Base-by-base conservation (phyloP, 352 stramenopile genomes). In the Phytophthora europaea region DNA sequence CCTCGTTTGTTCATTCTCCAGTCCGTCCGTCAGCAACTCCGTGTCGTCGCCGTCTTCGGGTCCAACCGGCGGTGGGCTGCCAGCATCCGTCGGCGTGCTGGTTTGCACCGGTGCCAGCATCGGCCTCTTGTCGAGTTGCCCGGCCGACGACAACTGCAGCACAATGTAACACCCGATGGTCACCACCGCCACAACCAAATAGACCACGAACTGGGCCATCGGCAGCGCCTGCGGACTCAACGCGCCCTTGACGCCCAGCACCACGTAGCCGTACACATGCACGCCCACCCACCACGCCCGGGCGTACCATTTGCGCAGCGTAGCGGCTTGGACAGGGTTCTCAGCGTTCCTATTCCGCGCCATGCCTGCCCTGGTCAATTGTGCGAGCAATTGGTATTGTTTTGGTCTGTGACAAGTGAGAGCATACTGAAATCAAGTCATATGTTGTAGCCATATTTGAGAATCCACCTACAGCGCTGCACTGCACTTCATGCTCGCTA, bases 201-300 rank as follows among this genome's bases (percentile, higher is more conserved):
- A 68, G 18, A 81, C 58, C 48, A 80, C 73, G 22, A 92, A 83
- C 18, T 88, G 76, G 54, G 65, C 53, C n/a, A 65, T 82, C n/a
- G 78, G 61, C 40, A 85, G 72, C 52, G 52, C 53, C 31, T 79
- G 36, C 20, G 66, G 75, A 61, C 75, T 79, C 52, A 75, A 56
- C 20, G 69, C 68, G 16, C 69, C 74, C 16, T 90, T 73, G 45
- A 78, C 64, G 15, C 60, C 76, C 55, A 89, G 75, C 26, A 83
- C 66, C 38, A 91, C 76, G 67, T 94, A 95, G 58, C 79, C 83
- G 47, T 88, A 90, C 7, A 87, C 65, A 38, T 95, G 88, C 12
- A 93, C 70, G 1, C 70, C 76, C 13, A 93, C 43, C 86, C 88
- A 95, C 88, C 86, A 95, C 1, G 78, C 66, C 23, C 86, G 82